Evolutionary conservation across 495 filamentous ascomycete species (phyloP), one percentile per base, ranked within the genome.

Genomic region (Sabuloglossum arenarium): DNA sequence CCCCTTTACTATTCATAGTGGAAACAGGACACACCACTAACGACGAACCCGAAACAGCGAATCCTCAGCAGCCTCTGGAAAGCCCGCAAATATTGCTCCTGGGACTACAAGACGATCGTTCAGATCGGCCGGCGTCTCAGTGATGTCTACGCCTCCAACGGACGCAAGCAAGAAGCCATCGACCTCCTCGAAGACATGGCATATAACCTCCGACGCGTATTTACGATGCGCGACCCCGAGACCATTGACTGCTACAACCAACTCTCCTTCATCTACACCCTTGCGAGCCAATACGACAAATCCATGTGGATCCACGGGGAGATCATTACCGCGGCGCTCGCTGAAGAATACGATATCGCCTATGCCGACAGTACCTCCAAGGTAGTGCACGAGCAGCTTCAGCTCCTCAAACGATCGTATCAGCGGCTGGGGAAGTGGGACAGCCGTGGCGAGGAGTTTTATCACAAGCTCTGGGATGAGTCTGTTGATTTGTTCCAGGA

Each of bases 191-290:
- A 78, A 52, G 74, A 73, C 60, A 77, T 82, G 59, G 77, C 74
- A 64, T 81, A 82, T 67, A 82, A 82, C 56, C 67, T 82, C 52
- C 75, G 76, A 6, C 74, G 77, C 43, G 72, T 74, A 6, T 77
- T 73, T 61, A 77, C 77, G 19, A 70, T 71, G 25, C 69, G 75
- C 4, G 75, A 82, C 59, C 64, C 64, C 5, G 70, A 76, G 21
- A 73, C 78, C 0, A 65, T 81, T 24, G 69, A 75, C 9, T 76
- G 79, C 71, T 71, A 69, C 29, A 69, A 74, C 57, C 70, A 80
- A 42, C 71, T 82, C 0, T 75, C 77, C 0, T 69, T 68, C 0
- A 67, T 82, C 16, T 78, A 75, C 58, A 73, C 74, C 1, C 68
- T 67, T 1, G 72, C 72, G 2, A 66, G 68, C 0, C 70, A 75